Evolutionary conservation across 116 monocot species (phyloP).

Genomic region (Thalassia testudinum): DNA sequence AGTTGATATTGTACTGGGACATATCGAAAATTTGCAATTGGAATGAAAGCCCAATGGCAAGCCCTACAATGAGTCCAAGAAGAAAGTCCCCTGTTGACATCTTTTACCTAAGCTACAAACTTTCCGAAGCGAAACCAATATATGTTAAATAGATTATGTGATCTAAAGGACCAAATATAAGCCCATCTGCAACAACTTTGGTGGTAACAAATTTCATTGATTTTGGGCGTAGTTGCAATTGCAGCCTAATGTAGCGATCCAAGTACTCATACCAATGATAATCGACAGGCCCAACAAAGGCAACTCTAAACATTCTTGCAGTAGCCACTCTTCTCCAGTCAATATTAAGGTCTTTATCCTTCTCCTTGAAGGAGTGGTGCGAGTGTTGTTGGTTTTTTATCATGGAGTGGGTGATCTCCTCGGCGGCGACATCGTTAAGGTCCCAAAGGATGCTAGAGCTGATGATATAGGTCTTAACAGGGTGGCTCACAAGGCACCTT

Average conservation of each 20-base stretch:
- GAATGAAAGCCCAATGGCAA: slow-evolving; percentile 66
- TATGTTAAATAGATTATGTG: slow-evolving; percentile 83
- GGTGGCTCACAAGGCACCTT: slow-evolving; percentile 51
- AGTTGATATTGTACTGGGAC: slow-evolving; percentile 91
- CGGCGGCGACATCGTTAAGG: slow-evolving; percentile 77
- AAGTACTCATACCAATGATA: slow-evolving; percentile 91
- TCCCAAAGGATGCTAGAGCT: slow-evolving; percentile 93
- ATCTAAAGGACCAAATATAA: slow-evolving; percentile 85
- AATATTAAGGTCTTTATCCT: slow-evolving; percentile 55
- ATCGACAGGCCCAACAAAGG: slow-evolving; percentile 91
- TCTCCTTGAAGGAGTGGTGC: no score
- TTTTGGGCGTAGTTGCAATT: slow-evolving; percentile 53
- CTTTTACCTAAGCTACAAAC: slow-evolving; percentile 53
- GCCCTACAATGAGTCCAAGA: slow-evolving; percentile 54
- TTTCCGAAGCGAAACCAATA: slow-evolving; percentile 71
- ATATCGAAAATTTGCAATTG: slow-evolving; percentile 87
- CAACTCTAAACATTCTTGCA: slow-evolving; percentile 92
- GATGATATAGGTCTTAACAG: slow-evolving; percentile 86
- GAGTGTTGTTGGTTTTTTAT: no score
- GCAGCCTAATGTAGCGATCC: slow-evolving; percentile 48
- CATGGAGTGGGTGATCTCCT: slow-evolving; percentile 57
- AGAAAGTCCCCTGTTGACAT: slow-evolving; percentile 92
- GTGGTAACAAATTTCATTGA: slow-evolving; percentile 66
- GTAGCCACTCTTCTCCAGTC: slow-evolving; percentile 85
- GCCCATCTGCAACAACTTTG: slow-evolving; percentile 75